Percentiles rank a stretch among this genome's conserved stretches.
Conservation (phyloP, 2,329 filamentous ascomycete species). For the Chrysoporthe cubensis region DNA sequence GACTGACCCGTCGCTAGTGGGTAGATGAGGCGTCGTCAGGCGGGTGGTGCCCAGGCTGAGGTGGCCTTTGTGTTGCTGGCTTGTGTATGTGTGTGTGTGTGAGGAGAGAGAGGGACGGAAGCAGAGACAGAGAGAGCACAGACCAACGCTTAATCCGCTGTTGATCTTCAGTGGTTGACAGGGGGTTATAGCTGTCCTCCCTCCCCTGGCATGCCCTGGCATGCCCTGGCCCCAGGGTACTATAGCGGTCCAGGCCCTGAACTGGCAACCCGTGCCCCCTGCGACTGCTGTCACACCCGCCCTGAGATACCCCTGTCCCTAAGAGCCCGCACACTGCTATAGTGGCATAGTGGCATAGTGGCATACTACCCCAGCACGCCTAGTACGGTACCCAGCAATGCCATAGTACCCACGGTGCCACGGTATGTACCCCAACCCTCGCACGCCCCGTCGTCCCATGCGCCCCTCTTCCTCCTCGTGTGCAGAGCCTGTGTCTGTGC, state of each 20-base stretch:
- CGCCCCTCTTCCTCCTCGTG: not conserved
- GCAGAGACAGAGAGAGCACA: not conserved
- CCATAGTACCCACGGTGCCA: too few species aligned
- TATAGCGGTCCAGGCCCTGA: conserved; percentile 3
- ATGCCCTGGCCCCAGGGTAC: not conserved
- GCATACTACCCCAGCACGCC: too few species aligned
- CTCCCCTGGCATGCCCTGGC: not conserved
- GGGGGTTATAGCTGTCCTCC: not conserved
- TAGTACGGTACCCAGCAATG: too few species aligned
- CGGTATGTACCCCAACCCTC: not conserved
- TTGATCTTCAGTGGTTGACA: conserved; percentile 6
- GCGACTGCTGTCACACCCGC: conserved; percentile 6
- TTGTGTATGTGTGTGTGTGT: too few species aligned
- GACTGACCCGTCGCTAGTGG: not conserved
- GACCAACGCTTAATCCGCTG: conserved; percentile 9
- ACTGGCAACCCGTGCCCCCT: not conserved
- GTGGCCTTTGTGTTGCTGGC: not conserved
- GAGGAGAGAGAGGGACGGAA: too few species aligned
- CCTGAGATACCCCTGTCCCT: not conserved
- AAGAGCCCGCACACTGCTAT: not conserved
- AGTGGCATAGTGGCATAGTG: too few species aligned
- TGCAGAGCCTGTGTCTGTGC: not conserved
- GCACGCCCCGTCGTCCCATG: too few species aligned
- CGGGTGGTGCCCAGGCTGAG: not conserved
- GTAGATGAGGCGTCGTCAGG: not conserved